phyloP scores from a whole-genome alignment of 352 stramenopile genomes.

The Phytopythium helicoides region DNA sequence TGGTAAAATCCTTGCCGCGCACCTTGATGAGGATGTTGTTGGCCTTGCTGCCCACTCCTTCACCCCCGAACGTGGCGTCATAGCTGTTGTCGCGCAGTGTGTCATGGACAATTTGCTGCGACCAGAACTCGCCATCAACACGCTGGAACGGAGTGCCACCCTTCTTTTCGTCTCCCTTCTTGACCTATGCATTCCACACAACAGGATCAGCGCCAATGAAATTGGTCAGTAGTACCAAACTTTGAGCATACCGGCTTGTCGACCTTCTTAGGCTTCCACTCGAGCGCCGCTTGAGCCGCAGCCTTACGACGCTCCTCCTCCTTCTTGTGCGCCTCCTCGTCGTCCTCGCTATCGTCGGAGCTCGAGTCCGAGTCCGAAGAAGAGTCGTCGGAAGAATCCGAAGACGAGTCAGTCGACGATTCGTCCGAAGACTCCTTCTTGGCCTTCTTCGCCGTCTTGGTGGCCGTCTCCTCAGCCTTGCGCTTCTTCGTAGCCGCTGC shows the following conservation, averaged over 20 bases:
- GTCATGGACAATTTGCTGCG: constrained; percentile 87
- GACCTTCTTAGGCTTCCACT: constrained; percentile 92
- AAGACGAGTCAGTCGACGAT: constrained; percentile 47
- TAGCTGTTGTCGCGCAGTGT: constrained; percentile 98
- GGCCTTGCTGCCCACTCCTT: constrained; percentile 96
- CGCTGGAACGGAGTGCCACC: constrained; percentile 96
- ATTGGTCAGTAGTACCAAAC: neutral
- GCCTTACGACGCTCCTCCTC: constrained; percentile 66
- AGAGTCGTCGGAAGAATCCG: constrained; percentile 40
- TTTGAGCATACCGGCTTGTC: constrained; percentile 38
- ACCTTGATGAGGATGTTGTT: constrained; percentile 97
- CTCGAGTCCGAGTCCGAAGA: constrained; percentile 51
- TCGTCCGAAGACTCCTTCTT: too few species aligned
- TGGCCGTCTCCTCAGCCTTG: too few species aligned
- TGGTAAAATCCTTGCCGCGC: constrained; percentile 98
- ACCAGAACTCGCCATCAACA: constrained; percentile 97
- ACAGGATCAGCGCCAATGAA: constrained; percentile 7
- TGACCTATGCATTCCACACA: constrained; percentile 12
- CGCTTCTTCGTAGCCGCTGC: too few species aligned
- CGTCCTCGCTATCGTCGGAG: constrained; percentile 40
- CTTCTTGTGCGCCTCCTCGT: constrained; percentile 70
- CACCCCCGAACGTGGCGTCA: constrained; percentile 94
- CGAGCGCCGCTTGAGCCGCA: constrained; percentile 85
- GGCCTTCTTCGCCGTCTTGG: too few species aligned
- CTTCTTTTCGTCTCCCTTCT: constrained; percentile 69